Evolutionary conservation across 345 rosid genomes (phyloP).

Genomic region (Raphanus raphanistrum): DNA sequence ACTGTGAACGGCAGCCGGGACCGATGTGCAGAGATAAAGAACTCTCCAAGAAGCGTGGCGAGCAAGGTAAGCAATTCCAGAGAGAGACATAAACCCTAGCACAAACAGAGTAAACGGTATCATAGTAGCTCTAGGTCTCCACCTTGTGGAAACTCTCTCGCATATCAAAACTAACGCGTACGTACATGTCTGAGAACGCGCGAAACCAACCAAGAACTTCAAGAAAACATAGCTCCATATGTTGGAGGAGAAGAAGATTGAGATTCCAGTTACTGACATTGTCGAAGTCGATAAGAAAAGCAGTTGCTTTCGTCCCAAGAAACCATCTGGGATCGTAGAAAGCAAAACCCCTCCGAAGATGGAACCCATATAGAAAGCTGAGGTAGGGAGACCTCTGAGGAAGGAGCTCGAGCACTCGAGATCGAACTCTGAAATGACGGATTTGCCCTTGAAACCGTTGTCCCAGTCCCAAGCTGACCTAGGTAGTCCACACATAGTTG

Average conservation of each 20-base stretch:
- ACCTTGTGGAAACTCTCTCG: neutral
- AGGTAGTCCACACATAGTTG: neutral
- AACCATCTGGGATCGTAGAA: neutral
- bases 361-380: neutral
- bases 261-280: neutral
- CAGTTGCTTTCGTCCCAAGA: neutral
- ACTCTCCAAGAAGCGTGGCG: neutral
- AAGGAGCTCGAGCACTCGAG: neutral
- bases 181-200: neutral
- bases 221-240: neutral
- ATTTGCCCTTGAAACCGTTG: neutral
- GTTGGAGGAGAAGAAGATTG: neutral
- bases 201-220: neutral
- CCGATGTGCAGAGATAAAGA: neutral
- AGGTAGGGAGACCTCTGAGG: neutral
- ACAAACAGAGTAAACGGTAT: neutral
- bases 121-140: neutral
- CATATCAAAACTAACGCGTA: neutral
- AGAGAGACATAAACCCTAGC: neutral
- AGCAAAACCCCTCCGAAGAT: neutral
- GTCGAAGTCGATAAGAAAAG: neutral
- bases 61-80: neutral
- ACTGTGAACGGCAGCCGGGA: neutral
- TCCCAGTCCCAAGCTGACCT: neutral
- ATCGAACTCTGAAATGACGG: neutral